Evolutionary conservation across 2,329 filamentous ascomycete genomes (phyloP).

Genomic region (Pseudomassariella vexata): DNA sequence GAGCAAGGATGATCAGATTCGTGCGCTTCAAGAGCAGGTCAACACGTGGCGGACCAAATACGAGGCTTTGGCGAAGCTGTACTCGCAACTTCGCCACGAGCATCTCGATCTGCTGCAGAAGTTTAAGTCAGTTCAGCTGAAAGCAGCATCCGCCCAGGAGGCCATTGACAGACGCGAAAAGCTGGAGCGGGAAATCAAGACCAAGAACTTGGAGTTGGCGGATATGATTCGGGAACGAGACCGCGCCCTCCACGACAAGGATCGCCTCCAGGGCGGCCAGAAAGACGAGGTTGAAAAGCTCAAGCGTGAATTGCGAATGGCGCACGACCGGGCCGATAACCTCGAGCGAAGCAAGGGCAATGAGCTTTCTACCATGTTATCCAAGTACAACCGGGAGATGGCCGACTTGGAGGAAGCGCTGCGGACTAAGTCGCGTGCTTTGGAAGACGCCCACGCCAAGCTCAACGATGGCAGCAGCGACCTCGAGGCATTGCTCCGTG

Average conservation of each 20-base stretch:
- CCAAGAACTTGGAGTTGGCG: conserved; percentile 96
- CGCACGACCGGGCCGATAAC: conserved; percentile 86
- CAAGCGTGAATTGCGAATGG: conserved; percentile 87
- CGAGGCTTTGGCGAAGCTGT: conserved; percentile 91
- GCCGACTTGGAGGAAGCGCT: conserved; percentile 92
- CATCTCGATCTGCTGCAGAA: conserved; percentile 93
- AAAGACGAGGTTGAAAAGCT: conserved; percentile 94
- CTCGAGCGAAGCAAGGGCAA: conserved; percentile 89
- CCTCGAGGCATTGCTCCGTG: conserved; percentile 75
- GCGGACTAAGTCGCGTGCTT: conserved; percentile 75
- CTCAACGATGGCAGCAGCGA: conserved; percentile 77
- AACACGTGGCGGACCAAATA: conserved; percentile 98
- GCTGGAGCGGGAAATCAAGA: conserved; percentile 95
- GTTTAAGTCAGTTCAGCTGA: conserved; percentile 92
- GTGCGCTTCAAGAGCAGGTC: conserved; percentile 88
- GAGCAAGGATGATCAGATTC: conserved; percentile 92
- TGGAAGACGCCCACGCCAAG: conserved; percentile 78
- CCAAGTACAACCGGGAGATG: conserved; percentile 96
- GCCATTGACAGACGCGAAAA: conserved; percentile 93
- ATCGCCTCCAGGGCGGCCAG: conserved; percentile 77
- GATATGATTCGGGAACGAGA: conserved; percentile 98
- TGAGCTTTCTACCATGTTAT: conserved; percentile 88
- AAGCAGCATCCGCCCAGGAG: conserved; percentile 94
- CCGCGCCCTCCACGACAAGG: conserved; percentile 86
- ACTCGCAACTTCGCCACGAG: conserved; percentile 91